These are phyloP conservation scores for Cicer yamashitae DNA, from an alignment of 306 rosid genomes.

Conservation along the genomic window DNA sequence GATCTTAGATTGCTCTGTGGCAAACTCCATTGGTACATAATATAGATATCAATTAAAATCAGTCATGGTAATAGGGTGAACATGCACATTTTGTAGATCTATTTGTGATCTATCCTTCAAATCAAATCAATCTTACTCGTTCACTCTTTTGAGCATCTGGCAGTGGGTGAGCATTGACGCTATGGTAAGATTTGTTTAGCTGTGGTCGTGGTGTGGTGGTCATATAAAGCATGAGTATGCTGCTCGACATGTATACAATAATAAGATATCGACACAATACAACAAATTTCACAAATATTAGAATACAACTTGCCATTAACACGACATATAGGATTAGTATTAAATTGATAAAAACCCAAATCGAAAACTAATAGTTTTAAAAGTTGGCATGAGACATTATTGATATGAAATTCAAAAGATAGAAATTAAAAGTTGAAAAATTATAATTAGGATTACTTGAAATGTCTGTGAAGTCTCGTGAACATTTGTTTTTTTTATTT, in stretches of 20 bases:
- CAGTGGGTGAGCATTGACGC: constrained; percentile 1
- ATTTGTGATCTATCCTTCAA: constrained; percentile 25
- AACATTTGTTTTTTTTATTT: not conserved
- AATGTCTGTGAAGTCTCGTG: not conserved
- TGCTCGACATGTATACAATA: not conserved
- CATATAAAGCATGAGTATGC: not conserved
- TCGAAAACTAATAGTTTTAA: not conserved
- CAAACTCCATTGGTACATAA: not conserved
- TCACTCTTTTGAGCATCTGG: not conserved
- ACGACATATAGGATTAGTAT: not conserved
- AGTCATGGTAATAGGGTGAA: not conserved
- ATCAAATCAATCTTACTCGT: constrained; percentile 4
- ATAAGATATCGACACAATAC: not conserved
- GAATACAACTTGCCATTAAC: not conserved
- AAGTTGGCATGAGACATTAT: not conserved
- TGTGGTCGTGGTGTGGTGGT: not conserved
- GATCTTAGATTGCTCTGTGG: constrained; percentile 5
- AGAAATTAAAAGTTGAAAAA: not conserved
- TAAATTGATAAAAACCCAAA: not conserved
- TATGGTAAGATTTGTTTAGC: constrained; percentile 8
- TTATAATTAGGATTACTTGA: not conserved
- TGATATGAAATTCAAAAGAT: not conserved
- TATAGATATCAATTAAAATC: constrained; percentile 6
- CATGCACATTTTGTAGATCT: constrained; percentile 27
- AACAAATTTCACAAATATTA: not conserved